phyloP scores from a whole-genome alignment of 2,329 filamentous ascomycete genomes.

The Clarireedia homoeocarpa region DNA sequence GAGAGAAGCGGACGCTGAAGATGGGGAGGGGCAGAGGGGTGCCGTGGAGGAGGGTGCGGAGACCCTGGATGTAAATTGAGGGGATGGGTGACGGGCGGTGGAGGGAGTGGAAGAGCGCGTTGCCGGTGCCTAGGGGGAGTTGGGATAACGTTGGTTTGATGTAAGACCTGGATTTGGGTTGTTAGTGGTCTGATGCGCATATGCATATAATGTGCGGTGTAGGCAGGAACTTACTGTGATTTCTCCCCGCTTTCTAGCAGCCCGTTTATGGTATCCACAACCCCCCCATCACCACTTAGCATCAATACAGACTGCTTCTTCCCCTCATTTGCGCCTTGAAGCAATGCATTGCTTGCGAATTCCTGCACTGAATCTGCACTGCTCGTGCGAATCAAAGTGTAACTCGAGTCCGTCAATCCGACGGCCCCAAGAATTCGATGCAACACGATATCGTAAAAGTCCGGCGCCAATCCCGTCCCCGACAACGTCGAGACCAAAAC shows the following conservation, averaged over 20 bases:
- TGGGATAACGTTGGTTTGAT: conserved; percentile 40
- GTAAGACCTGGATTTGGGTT: conserved; percentile 15
- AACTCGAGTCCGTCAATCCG: conserved; percentile 33
- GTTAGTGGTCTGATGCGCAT: background rate
- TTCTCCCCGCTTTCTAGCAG: conserved; percentile 31
- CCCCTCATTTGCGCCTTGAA: conserved; percentile 40
- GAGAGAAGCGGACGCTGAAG: conserved; percentile 55
- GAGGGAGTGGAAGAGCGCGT: conserved; percentile 55
- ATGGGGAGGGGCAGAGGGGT: conserved; percentile 46
- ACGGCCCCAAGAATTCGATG: conserved; percentile 45
- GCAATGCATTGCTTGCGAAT: conserved; percentile 45
- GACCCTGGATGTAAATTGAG: conserved; percentile 33
- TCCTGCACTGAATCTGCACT: conserved; percentile 56
- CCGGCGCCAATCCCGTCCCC: conserved; percentile 49
- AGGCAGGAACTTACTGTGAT: conserved; percentile 16
- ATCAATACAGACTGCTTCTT: conserved; percentile 59
- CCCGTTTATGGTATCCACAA: conserved; percentile 75
- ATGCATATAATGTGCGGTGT: conserved; percentile 18
- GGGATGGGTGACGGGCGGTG: conserved; percentile 41
- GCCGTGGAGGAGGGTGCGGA: conserved; percentile 55
- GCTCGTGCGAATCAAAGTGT: conserved; percentile 53
- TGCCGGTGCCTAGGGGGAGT: conserved; percentile 57
- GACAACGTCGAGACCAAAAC: conserved; percentile 62
- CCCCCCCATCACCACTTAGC: conserved; percentile 79
- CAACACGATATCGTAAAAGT: conserved; percentile 49